Evolutionary conservation across 2,329 filamentous ascomycete genomes (phyloP).

Genomic region (Ascochyta koolunga): DNA sequence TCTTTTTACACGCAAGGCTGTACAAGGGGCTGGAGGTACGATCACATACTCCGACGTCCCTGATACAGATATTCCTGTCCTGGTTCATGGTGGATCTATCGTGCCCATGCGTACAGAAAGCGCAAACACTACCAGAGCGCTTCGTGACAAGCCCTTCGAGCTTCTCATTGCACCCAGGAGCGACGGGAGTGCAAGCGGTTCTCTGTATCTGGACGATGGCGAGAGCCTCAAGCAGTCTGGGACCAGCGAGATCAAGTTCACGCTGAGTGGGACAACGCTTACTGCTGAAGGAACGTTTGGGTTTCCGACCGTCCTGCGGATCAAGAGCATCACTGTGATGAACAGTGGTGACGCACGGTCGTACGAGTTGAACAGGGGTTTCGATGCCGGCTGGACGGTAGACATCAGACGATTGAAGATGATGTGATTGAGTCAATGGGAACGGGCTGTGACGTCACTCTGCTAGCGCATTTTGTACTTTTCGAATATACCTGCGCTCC

Average conservation of each 20-base stretch:
- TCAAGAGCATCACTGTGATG: conserved; percentile 34
- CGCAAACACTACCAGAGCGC: conserved; percentile 66
- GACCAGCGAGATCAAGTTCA: conserved; percentile 65
- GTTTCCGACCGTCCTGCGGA: conserved; percentile 46
- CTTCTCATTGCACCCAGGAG: conserved; percentile 70
- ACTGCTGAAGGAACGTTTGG: conserved; percentile 61
- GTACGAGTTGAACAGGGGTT: conserved; percentile 32
- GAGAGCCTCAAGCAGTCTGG: conserved; percentile 65
- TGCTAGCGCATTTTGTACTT: not conserved
- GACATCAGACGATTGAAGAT: conserved; percentile 18
- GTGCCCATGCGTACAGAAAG: conserved; percentile 63
- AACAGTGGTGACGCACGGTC: conserved; percentile 22
- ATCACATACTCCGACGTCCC: conserved; percentile 55
- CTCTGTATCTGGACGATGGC: conserved; percentile 80
- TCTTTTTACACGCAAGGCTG: conserved; percentile 39
- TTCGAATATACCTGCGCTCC: not conserved
- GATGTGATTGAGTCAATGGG: conserved; percentile 1
- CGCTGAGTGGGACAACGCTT: conserved; percentile 61
- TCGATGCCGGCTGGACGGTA: conserved; percentile 30
- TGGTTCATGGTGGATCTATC: conserved; percentile 68
- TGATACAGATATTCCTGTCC: conserved; percentile 64
- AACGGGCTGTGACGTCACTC: conserved; percentile 6
- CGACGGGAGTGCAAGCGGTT: conserved; percentile 68
- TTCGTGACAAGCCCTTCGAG: conserved; percentile 71
- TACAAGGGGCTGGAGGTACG: conserved; percentile 47